Evolutionary conservation across 257 asterid species (phyloP).

Genomic region (Ilex asprella): DNA sequence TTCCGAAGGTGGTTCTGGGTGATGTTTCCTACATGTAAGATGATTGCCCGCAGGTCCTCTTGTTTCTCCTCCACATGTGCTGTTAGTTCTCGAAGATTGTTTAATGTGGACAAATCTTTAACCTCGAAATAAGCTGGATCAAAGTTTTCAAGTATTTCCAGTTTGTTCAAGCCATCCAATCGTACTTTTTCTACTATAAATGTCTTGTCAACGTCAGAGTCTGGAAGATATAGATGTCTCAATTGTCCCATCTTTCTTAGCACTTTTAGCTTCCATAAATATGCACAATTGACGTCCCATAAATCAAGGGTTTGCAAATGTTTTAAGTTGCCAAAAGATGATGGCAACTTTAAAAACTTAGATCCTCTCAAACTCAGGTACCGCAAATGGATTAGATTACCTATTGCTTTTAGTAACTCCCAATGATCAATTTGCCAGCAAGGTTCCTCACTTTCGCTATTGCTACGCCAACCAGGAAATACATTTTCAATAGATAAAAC

Average conservation of each 20-base stretch:
- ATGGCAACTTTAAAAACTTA: too few species aligned
- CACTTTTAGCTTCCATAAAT: not conserved
- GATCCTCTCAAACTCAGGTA: too few species aligned
- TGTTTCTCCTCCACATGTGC: not conserved
- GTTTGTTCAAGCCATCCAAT: too few species aligned
- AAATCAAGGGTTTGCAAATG: not conserved
- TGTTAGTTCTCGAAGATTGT: not conserved
- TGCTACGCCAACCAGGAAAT: too few species aligned
- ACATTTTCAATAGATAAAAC: too few species aligned
- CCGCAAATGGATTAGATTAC: not conserved
- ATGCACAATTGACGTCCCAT: not conserved
- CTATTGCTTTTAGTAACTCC: too few species aligned
- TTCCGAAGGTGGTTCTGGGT: too few species aligned
- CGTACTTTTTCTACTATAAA: not conserved
- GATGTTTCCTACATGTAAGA: not conserved
- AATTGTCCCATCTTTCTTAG: not conserved
- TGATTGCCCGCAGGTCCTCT: not conserved
- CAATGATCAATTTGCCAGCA: too few species aligned
- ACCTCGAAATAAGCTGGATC: not conserved
- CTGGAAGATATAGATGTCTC: conserved; percentile 3
- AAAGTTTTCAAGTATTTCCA: too few species aligned
- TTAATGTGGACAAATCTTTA: not conserved
- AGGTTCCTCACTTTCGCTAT: too few species aligned
- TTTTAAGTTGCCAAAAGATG: too few species aligned
- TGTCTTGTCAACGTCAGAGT: too few species aligned